Conservation (phyloP, 2,329 filamentous ascomycete species). For the Penicillium occitanis region DNA sequence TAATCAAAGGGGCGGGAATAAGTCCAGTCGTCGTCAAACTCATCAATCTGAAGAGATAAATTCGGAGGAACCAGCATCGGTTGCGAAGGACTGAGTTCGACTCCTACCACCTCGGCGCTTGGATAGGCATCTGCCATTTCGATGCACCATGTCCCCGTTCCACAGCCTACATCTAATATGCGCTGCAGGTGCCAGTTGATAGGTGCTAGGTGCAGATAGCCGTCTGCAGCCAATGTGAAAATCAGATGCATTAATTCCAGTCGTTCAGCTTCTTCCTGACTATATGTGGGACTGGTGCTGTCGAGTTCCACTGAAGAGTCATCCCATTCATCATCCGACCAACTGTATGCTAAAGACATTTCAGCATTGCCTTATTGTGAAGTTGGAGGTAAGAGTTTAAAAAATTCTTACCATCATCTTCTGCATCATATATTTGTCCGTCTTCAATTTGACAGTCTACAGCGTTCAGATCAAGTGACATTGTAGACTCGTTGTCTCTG, state of each 20-base stretch:
- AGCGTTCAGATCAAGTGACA: slow-evolving; percentile 26
- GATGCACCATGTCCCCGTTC: slow-evolving; percentile 41
- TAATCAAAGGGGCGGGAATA: slow-evolving; percentile 23
- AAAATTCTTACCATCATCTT: not conserved
- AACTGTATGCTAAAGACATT: slow-evolving; percentile 2
- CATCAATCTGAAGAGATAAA: slow-evolving; percentile 24
- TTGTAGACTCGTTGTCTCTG: slow-evolving; percentile 22
- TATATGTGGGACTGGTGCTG: not conserved
- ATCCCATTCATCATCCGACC: slow-evolving; percentile 10
- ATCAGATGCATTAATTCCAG: slow-evolving; percentile 18
- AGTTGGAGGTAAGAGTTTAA: not conserved
- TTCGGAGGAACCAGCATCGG: slow-evolving; percentile 36
- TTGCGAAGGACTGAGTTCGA: slow-evolving; percentile 48
- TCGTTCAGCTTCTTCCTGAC: slow-evolving; percentile 22
- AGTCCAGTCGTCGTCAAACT: slow-evolving; percentile 24
- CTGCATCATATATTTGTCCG: slow-evolving; percentile 20
- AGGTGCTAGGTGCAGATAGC: slow-evolving; percentile 19
- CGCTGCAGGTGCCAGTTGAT: slow-evolving; percentile 23
- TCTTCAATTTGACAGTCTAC: slow-evolving; percentile 26
- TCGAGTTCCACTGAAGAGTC: not conserved
- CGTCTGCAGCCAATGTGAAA: slow-evolving; percentile 21
- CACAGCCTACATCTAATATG: slow-evolving; percentile 38
- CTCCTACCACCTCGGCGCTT: slow-evolving; percentile 43
- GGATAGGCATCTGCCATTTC: slow-evolving; percentile 34
- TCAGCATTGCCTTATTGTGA: not conserved